These are phyloP conservation scores for Asterella californica DNA, from an alignment of 225 moss, liverwort and hornwort species.

Conservation along the genomic window DNA sequence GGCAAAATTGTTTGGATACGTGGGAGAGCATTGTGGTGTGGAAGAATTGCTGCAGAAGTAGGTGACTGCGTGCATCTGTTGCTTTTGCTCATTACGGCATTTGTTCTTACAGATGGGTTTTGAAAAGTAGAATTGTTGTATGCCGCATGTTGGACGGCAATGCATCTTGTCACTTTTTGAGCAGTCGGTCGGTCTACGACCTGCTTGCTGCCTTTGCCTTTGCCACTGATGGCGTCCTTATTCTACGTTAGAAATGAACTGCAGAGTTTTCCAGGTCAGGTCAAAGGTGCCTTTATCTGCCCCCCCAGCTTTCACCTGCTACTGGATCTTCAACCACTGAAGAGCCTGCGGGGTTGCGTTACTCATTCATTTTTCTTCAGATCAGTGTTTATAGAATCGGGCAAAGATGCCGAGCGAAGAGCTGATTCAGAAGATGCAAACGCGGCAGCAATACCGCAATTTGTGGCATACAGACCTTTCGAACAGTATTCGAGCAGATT, in stretches of 20 bases:
- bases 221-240: no score
- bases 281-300: neutral
- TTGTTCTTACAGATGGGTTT: neutral
- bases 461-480: slow-evolving; percentile 49
- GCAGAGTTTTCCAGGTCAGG: neutral
- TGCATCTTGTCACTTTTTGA: neutral
- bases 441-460: slow-evolving; percentile 45
- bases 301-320: neutral
- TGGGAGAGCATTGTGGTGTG: neutral
- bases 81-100: neutral
- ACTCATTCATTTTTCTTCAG: neutral
- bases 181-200: neutral
- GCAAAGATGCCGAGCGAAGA: slow-evolving; percentile 37
- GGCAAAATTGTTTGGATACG: neutral
- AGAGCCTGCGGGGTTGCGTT: neutral
- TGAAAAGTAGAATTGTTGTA: neutral
- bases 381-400: neutral
- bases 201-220: neutral
- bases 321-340: neutral
- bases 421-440: slow-evolving; percentile 35
- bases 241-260: neutral
- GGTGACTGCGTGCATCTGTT: neutral
- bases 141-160: neutral
- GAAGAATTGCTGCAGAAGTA: neutral
- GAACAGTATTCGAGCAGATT: slow-evolving; percentile 34